Percentiles rank a stretch among this genome's conserved stretches.
Evolutionary conservation across 2,329 filamentous ascomycete genomes (phyloP).

Genomic region (Lecanicillium sp.): DNA sequence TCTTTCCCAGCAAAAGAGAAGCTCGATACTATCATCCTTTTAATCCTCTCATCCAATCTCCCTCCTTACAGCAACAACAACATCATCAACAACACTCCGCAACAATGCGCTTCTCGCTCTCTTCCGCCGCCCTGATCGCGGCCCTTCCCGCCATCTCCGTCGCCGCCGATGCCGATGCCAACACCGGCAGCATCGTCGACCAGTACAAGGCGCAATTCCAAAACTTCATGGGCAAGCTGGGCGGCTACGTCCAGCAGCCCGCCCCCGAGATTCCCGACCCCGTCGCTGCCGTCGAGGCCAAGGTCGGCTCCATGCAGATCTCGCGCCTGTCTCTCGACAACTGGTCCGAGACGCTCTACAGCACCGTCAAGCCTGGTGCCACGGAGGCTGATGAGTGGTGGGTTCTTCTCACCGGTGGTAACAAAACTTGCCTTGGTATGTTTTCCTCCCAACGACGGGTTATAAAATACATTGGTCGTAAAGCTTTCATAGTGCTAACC

Average conservation of each 20-base stretch:
- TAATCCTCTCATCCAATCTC: too few relatives aligned
- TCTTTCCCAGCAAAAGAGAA: background rate
- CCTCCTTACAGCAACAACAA: background rate
- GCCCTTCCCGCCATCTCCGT: constrained; percentile 48
- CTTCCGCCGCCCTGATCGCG: constrained; percentile 35
- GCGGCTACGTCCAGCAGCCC: constrained; percentile 42
- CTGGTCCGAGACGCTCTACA: constrained; percentile 62
- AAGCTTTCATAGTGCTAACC: too few relatives aligned
- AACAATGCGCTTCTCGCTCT: constrained; percentile 49
- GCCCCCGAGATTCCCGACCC: constrained; percentile 26
- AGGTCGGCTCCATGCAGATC: constrained; percentile 33
- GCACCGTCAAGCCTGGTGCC: constrained; percentile 48
- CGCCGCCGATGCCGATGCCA: constrained; percentile 41
- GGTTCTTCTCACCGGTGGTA: constrained; percentile 64
- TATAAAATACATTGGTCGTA: too few relatives aligned
- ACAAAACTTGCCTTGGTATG: constrained; percentile 67
- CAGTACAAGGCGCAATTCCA: constrained; percentile 57
- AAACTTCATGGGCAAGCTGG: constrained; percentile 53
- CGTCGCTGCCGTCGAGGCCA: constrained; percentile 32
- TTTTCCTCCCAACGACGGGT: too few relatives aligned
- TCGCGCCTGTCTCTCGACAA: constrained; percentile 54
- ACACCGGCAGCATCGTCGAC: constrained; percentile 41
- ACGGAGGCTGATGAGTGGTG: constrained; percentile 67
- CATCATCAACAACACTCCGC: constrained; percentile 9
- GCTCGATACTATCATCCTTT: background rate